Conservation (phyloP, 192 early-diverging fungal species). For the Dispira simplex region DNA sequence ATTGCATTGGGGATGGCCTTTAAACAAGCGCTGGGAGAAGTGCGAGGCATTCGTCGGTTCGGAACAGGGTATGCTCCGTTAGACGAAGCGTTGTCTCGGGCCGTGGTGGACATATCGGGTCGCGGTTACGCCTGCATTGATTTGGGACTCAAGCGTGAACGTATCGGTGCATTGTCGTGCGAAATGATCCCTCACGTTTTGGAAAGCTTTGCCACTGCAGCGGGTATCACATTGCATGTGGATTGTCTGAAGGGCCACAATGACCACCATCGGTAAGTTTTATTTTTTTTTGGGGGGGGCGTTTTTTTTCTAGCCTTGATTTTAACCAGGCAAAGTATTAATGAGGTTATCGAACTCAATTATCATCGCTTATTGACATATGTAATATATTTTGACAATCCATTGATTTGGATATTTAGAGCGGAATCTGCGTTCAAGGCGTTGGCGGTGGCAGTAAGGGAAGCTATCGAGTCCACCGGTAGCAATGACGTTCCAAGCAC, state of each 20-base stretch:
- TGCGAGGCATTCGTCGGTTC: slow-evolving; percentile 81
- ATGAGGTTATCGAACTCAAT: too few relatives aligned
- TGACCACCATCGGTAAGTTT: slow-evolving; percentile 84
- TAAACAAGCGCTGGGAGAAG: slow-evolving; percentile 77
- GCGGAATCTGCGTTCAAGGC: slow-evolving; percentile 97
- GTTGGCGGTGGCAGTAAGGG: slow-evolving; percentile 80
- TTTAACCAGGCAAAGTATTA: neutral
- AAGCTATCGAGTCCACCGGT: slow-evolving; percentile 76
- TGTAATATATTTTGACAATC: neutral
- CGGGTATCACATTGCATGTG: slow-evolving; percentile 91
- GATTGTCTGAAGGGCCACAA: slow-evolving; percentile 90
- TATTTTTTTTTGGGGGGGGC: neutral
- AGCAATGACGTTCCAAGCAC: slow-evolving; percentile 85
- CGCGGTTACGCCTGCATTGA: slow-evolving; percentile 71
- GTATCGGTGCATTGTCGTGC: slow-evolving; percentile 74
- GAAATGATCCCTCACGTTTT: slow-evolving; percentile 99
- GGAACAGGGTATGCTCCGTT: slow-evolving; percentile 91
- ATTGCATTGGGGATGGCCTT: slow-evolving; percentile 90
- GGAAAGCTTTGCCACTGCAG: slow-evolving; percentile 77
- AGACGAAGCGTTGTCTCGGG: slow-evolving; percentile 89
- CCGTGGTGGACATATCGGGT: slow-evolving; percentile 96
- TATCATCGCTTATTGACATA: too few relatives aligned
- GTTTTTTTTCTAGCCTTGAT: neutral
- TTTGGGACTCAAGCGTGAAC: slow-evolving; percentile 81
- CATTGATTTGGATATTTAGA: slow-evolving; percentile 20